These are phyloP conservation scores for Aspergillus sp. DNA, from an alignment of 2,329 filamentous ascomycete species.

Conservation along the genomic window DNA sequence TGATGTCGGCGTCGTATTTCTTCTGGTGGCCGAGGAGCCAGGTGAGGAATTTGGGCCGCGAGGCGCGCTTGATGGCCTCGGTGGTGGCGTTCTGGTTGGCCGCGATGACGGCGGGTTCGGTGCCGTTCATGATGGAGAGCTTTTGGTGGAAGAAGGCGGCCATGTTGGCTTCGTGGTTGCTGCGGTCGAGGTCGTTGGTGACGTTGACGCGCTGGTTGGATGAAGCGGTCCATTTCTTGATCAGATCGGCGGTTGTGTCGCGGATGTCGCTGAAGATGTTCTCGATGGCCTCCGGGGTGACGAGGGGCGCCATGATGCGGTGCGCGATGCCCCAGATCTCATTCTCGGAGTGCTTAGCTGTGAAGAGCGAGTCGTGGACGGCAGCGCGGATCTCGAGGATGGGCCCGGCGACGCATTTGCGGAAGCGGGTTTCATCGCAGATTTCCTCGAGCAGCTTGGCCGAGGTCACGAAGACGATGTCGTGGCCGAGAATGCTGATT, in stretches of 20 bases:
- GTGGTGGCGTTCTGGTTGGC: slow-evolving; percentile 58
- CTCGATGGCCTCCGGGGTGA: slow-evolving; percentile 43
- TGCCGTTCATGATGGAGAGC: slow-evolving; percentile 49
- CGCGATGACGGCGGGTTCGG: slow-evolving; percentile 50
- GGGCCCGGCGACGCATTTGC: slow-evolving; percentile 50
- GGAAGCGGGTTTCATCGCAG: slow-evolving; percentile 66
- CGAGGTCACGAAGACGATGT: slow-evolving; percentile 53
- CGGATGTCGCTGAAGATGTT: slow-evolving; percentile 50
- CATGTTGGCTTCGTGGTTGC: slow-evolving; percentile 55
- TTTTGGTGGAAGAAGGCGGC: slow-evolving; percentile 54
- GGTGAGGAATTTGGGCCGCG: slow-evolving; percentile 53
- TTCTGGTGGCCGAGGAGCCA: slow-evolving; percentile 50
- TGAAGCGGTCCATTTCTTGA: slow-evolving; percentile 51
- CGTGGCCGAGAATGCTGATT: slow-evolving; percentile 49
- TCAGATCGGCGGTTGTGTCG: slow-evolving; percentile 51
- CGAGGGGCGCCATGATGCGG: slow-evolving; percentile 47
- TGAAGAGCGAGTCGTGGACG: slow-evolving; percentile 68
- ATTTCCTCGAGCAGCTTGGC: slow-evolving; percentile 62
- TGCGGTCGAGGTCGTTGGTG: slow-evolving; percentile 52
- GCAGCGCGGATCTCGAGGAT: slow-evolving; percentile 60
- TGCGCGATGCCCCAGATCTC: slow-evolving; percentile 66
- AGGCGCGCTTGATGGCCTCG: slow-evolving; percentile 58
- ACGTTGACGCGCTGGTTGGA: slow-evolving; percentile 44
- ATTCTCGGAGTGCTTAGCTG: slow-evolving; percentile 46
- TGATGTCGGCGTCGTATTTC: slow-evolving; percentile 57